A percentile compares a stretch with the other conserved stretches of the same genome.
phyloP scores from a whole-genome alignment of 805 yeast genomes.

The Pichia paraexigua region DNA sequence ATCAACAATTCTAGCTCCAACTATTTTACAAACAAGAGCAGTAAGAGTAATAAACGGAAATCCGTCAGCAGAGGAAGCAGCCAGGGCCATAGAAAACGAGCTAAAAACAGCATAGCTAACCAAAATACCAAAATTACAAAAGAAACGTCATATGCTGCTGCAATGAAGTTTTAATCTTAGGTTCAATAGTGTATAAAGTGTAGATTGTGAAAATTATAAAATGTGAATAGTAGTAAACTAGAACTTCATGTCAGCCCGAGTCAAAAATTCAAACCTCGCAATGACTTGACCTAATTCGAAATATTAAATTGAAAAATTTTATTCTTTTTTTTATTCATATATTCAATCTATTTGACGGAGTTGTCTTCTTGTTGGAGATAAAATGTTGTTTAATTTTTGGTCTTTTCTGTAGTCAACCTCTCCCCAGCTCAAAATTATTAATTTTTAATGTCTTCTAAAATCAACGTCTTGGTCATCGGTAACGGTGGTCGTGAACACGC shows the following conservation, averaged over 20 bases:
- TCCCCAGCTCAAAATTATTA: neutral
- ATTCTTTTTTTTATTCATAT: neutral
- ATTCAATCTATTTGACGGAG: neutral
- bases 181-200: neutral
- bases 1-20: neutral
- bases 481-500: slow-evolving; percentile 99
- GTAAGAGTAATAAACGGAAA: neutral
- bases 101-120: neutral
- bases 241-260: neutral
- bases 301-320: neutral
- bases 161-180: neutral
- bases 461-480: slow-evolving; percentile 78
- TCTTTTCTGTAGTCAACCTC: neutral
- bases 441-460: slow-evolving; percentile 14
- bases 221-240: no score
- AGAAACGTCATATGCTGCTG: neutral
- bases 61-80: neutral
- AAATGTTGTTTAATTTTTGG: neutral
- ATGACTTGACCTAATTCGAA: neutral
- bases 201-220: neutral
- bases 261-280: neutral
- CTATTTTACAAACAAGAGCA: neutral
- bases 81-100: neutral
- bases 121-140: neutral
- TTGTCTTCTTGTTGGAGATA: neutral